These are phyloP conservation scores for Fusarium liriodendri DNA, from an alignment of 2,329 filamentous ascomycete genomes.

Conservation along the genomic window DNA sequence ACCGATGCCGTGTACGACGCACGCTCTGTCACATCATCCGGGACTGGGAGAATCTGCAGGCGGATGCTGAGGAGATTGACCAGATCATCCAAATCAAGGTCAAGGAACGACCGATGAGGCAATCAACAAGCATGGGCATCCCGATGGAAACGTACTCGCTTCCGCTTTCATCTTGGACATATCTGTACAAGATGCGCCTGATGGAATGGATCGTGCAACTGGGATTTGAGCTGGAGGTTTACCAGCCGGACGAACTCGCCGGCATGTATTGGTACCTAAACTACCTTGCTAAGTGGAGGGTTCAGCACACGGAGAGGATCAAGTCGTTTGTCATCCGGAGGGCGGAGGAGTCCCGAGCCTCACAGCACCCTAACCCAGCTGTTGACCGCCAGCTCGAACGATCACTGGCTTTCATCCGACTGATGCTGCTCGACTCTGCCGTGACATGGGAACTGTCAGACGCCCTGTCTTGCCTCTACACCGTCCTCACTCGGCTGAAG, in stretches of 20 bases:
- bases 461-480: conserved; percentile 72
- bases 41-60: conserved; percentile 86
- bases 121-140: conserved; percentile 51
- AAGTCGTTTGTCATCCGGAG: conserved; percentile 69
- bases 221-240: conserved; percentile 93
- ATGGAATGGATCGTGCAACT: conserved; percentile 91
- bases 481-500: conserved; percentile 68
- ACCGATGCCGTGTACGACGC: conserved; percentile 87
- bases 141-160: conserved; percentile 71
- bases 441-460: conserved; percentile 69
- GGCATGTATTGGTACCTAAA: conserved; percentile 94
- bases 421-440: conserved; percentile 72
- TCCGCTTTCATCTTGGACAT: conserved; percentile 88
- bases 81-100: conserved; percentile 71
- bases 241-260: conserved; percentile 84
- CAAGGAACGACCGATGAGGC: conserved; percentile 69
- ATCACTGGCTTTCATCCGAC: conserved; percentile 67
- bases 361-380: conserved; percentile 33
- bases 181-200: conserved; percentile 88
- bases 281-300: conserved; percentile 75
- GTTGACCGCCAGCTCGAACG: conserved; percentile 59
- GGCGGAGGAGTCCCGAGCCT: conserved; percentile 45
- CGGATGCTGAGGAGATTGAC: conserved; percentile 83
- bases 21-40: conserved; percentile 86
- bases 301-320: conserved; percentile 79